A percentile compares a stretch with the other conserved stretches of the same genome.
These are phyloP conservation scores for Draba incana DNA, from an alignment of 345 rosid species.

Conservation along the genomic window DNA sequence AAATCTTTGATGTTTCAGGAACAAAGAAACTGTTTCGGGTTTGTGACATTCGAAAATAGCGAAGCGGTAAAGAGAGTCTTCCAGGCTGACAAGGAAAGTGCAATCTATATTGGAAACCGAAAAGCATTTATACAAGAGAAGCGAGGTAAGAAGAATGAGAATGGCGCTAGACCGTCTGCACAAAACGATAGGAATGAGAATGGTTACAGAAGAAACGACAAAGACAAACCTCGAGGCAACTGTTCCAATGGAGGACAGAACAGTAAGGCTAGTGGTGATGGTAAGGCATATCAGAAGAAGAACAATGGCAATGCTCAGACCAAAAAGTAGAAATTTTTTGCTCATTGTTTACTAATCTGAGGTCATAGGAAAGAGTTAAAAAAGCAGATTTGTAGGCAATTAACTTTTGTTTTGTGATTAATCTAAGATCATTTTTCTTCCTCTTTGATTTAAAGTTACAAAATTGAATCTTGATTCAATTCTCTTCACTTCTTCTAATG, in stretches of 20 bases:
- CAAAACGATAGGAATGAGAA: conserved; percentile 55
- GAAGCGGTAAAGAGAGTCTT: conserved; percentile 59
- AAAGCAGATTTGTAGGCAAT: background rate
- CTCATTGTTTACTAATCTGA: conserved; percentile 10
- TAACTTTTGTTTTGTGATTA: background rate
- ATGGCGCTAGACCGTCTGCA: conserved; percentile 39
- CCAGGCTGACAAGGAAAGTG: conserved; percentile 53
- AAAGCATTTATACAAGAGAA: conserved; percentile 66
- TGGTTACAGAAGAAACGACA: conserved; percentile 55
- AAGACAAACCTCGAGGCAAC: conserved; percentile 50
- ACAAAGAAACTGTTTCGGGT: conserved; percentile 59
- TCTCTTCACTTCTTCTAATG: background rate
- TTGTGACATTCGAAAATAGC: conserved; percentile 72
- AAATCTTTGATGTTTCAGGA: conserved; percentile 28
- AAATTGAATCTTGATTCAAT: background rate
- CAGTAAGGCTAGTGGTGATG: conserved; percentile 28
- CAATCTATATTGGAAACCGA: conserved; percentile 63
- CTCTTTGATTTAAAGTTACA: background rate
- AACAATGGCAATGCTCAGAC: conserved; percentile 20
- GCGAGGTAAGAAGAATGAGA: conserved; percentile 52
- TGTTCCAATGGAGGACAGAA: conserved; percentile 45
- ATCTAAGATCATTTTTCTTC: conserved; percentile 2
- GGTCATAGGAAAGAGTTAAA: conserved; percentile 2
- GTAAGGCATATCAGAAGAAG: conserved; percentile 42
- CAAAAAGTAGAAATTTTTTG: conserved; percentile 32